Base-by-base conservation (phyloP, 1,284 basidiomycete species). In the Leccinum subrobustum region DNA sequence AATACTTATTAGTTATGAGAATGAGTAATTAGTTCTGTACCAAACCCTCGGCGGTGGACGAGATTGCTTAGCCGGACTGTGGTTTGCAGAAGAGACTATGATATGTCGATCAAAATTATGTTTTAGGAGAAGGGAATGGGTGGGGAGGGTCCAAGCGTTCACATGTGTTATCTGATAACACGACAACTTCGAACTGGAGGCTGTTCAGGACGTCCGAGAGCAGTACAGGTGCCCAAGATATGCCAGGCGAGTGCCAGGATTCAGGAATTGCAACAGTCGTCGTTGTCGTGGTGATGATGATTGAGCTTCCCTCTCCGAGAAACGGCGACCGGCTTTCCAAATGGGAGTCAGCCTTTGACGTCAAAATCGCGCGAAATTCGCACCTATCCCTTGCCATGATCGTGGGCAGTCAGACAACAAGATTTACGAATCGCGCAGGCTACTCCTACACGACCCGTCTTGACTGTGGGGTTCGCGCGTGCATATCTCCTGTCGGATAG, bases 401-500 rank as follows among this genome's bases (percentile, higher is more conserved):
- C n/a, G 23, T 2, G 50, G 18, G 2, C 35, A 37, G 37, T 37
- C 37, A 37, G 37, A 37, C n/a, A 42, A 42, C 39, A 42, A 42
- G 14, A 16, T 42, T 42, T 8, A 42, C 39, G n/a, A 42, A 42
- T 42, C 18, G 39, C n/a, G n/a, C n/a, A 42, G n/a, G 16, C n/a
- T 42, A 18, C n/a, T 42, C 18, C 18, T 44, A 20, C 18, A 18
- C 37, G 27, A 57, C 27, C 9, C 39, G 50, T 37, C 54, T 56
- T 39, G 35, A 67, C 48, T 54, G 64, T 42, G 60, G 56, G 64
- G 63, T 55, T 60, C 48, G 18, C 48, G 57, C 52, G 56, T 60
- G 35, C 29, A 14, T 29, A 16, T 51, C 5, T 33, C 56, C 39
- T 55, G 29, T 47, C 48, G 27, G 23, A 23, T n/a, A 11, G 14